phyloP scores from a whole-genome alignment of 148 eudicot species.

The Fagopyrum esculentum region DNA sequence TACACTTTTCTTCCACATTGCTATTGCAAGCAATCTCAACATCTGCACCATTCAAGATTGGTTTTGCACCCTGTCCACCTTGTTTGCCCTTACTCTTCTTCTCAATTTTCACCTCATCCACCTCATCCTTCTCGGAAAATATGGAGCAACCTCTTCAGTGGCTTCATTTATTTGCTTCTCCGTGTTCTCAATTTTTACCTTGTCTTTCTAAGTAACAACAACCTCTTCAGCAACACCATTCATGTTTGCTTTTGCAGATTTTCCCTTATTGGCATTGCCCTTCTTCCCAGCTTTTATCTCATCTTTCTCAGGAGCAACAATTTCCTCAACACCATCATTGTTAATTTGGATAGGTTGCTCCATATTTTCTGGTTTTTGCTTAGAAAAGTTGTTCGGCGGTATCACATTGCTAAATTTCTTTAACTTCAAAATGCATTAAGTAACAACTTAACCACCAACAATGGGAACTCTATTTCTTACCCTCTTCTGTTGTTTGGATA shows the following conservation, averaged over 20 bases:
- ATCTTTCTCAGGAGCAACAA: conserved; percentile 12
- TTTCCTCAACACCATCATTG: conserved; percentile 10
- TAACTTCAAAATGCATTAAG: conserved; percentile 37
- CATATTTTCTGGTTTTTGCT: conserved; percentile 21
- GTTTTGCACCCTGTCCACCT: too few species aligned
- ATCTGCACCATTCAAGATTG: neutral
- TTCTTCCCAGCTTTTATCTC: conserved; percentile 22
- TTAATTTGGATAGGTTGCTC: neutral
- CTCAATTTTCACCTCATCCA: too few species aligned
- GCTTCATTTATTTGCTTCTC: too few species aligned
- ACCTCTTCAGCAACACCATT: neutral
- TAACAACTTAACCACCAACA: neutral
- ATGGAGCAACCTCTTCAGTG: too few species aligned
- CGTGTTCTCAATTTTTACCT: too few species aligned
- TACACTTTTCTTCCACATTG: conserved; percentile 19
- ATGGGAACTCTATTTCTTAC: neutral
- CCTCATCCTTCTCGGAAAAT: too few species aligned
- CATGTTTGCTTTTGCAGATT: neutral
- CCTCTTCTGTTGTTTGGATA: neutral
- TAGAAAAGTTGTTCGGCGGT: conserved; percentile 26
- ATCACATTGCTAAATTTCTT: conserved; percentile 77
- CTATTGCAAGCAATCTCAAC: too few species aligned
- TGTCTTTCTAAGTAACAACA: neutral
- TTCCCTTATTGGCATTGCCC: conserved; percentile 18
- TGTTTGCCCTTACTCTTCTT: too few species aligned